These are phyloP conservation scores for Xylariaceae sp. DNA, from an alignment of 2,329 filamentous ascomycete species.

Conservation along the genomic window DNA sequence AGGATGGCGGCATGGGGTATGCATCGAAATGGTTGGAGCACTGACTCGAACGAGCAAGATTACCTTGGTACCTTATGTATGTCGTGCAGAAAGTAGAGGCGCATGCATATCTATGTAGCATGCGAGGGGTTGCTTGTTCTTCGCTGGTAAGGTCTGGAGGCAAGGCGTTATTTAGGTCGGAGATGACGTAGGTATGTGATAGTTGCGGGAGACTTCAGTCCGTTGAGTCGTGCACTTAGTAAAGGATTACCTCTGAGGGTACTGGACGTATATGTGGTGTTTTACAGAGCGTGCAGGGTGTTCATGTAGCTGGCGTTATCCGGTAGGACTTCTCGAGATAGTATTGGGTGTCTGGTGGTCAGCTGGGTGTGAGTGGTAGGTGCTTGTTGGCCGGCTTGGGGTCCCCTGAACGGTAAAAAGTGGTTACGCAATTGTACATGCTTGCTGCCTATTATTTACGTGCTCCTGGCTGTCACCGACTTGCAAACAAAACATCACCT, in stretches of 20 bases:
- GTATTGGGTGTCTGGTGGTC: background rate
- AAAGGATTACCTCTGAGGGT: too few relatives aligned
- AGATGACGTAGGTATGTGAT: background rate
- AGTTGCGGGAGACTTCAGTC: too few relatives aligned
- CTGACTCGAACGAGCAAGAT: slow-evolving; percentile 9
- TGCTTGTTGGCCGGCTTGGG: background rate
- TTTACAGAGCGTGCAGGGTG: background rate
- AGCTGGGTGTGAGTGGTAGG: slow-evolving; percentile 4
- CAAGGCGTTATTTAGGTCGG: too few relatives aligned
- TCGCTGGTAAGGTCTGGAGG: background rate
- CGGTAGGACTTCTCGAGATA: slow-evolving; percentile 7
- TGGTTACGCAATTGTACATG: slow-evolving; percentile 25
- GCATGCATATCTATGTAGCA: slow-evolving; percentile 25
- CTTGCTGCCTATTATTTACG: background rate
- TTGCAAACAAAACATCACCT: too few relatives aligned
- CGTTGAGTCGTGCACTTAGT: too few relatives aligned
- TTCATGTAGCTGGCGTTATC: background rate
- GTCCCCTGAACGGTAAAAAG: background rate
- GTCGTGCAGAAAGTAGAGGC: slow-evolving; percentile 23
- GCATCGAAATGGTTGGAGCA: background rate
- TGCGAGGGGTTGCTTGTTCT: slow-evolving; percentile 5
- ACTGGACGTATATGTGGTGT: too few relatives aligned
- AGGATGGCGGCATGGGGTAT: background rate
- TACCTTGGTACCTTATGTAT: slow-evolving; percentile 11
- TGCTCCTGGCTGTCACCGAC: background rate